Evolutionary conservation across 805 yeast species (phyloP).

Genomic region (Spathaspora sp.): DNA sequence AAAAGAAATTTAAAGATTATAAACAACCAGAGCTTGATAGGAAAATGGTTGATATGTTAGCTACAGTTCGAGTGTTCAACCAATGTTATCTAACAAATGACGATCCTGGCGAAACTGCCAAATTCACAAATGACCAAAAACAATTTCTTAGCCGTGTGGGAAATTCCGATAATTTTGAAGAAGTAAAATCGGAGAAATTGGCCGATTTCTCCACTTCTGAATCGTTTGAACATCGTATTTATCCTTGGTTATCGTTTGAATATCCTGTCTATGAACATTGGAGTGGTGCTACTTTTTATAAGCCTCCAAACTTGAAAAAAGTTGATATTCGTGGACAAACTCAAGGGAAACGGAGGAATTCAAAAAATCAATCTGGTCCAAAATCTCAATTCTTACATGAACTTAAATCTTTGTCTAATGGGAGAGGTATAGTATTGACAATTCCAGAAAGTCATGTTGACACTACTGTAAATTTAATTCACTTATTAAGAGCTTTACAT

Average conservation of each 20-base stretch:
- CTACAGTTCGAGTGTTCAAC: slow-evolving; percentile 44
- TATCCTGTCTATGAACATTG: slow-evolving; percentile 39
- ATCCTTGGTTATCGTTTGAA: slow-evolving; percentile 36
- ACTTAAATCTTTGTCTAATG: slow-evolving; percentile 15
- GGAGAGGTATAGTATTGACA: slow-evolving; percentile 32
- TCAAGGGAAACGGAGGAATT: no score
- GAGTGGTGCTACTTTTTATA: slow-evolving; percentile 25
- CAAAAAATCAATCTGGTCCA: not conserved
- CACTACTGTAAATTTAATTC: slow-evolving; percentile 26
- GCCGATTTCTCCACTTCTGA: not conserved
- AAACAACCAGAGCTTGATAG: slow-evolving; percentile 20
- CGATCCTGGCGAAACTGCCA: not conserved
- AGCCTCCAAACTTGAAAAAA: slow-evolving; percentile 20
- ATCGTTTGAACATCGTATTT: slow-evolving; percentile 30
- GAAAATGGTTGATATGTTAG: slow-evolving; percentile 37
- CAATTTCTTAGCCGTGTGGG: not conserved
- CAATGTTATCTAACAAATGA: slow-evolving; percentile 37
- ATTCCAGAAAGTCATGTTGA: slow-evolving; percentile 26
- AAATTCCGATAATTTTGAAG: not conserved
- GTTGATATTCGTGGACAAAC: slow-evolving; percentile 40
- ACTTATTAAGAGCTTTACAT: slow-evolving; percentile 29
- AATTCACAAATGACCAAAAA: not conserved
- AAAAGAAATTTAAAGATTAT: slow-evolving; percentile 20
- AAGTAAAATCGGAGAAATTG: not conserved
- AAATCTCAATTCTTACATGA: slow-evolving; percentile 1